Evolutionary conservation across 345 rosid genomes (phyloP).

Genomic region (Lumnitzera littorea): DNA sequence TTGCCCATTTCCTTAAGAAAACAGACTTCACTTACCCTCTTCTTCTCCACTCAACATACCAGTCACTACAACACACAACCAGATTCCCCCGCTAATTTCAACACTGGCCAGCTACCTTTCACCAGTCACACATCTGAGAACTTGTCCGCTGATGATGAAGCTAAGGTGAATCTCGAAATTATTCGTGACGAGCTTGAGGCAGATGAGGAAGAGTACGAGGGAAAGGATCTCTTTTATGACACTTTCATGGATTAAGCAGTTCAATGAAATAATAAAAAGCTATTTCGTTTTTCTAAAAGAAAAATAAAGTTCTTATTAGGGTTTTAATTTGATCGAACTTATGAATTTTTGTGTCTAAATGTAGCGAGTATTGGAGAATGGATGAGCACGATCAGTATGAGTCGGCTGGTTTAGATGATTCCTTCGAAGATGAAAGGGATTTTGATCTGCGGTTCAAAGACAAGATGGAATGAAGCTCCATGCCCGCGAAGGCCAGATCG

Average conservation of each 20-base stretch:
- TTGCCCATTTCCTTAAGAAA: no score
- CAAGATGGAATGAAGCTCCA: conserved; percentile 74
- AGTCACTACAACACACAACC: no score
- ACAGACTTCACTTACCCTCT: no score
- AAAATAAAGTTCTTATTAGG: no score
- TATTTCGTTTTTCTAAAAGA: no score
- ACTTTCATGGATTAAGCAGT: conserved; percentile 48
- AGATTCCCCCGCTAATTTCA: conserved; percentile 47
- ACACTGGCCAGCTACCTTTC: conserved; percentile 67
- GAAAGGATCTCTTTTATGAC: conserved; percentile 83
- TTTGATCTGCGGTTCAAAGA: conserved; percentile 63
- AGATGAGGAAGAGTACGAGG: conserved; percentile 59
- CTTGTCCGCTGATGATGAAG: conserved; percentile 70
- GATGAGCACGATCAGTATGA: conserved; percentile 71
- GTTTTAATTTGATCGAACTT: no score
- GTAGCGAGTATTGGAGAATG: conserved; percentile 59
- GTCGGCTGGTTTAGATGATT: conserved; percentile 67
- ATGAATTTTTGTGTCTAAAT: not conserved
- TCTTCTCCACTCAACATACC: no score
- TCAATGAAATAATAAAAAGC: no score
- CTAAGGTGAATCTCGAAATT: conserved; percentile 71
- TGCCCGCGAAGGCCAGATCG: conserved; percentile 43
- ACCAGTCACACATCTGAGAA: conserved; percentile 52
- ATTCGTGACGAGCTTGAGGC: conserved; percentile 60
- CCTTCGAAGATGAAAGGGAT: conserved; percentile 74